These are phyloP conservation scores for Hymenoscyphus occultus DNA, from an alignment of 2,329 filamentous ascomycete genomes.

Conservation along the genomic window DNA sequence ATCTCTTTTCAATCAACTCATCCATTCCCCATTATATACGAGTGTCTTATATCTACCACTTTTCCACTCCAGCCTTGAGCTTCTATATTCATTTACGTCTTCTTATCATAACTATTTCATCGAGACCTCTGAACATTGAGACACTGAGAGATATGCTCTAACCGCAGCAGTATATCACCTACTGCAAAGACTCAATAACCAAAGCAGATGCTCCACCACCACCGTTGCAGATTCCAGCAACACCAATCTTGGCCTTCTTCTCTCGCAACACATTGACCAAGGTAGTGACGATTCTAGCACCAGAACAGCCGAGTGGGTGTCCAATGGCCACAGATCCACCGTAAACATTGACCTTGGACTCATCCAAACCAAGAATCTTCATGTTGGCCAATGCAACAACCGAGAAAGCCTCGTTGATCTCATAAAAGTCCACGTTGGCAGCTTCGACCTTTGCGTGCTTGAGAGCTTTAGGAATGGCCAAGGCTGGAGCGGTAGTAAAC, in stretches of 20 bases:
- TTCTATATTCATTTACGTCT: constrained; percentile 3
- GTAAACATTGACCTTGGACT: constrained; percentile 91
- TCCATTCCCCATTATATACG: background rate
- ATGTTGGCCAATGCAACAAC: constrained; percentile 95
- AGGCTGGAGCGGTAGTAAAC: constrained; percentile 90
- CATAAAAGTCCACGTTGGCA: constrained; percentile 83
- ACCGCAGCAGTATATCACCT: constrained; percentile 14
- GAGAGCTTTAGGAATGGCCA: constrained; percentile 95
- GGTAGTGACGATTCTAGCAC: constrained; percentile 89
- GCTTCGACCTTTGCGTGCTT: constrained; percentile 84
- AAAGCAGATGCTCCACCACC: constrained; percentile 93
- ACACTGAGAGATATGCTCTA: background rate
- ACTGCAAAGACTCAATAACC: constrained; percentile 66
- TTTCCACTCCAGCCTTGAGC: background rate
- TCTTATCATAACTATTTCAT: constrained; percentile 8
- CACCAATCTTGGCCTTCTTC: constrained; percentile 91
- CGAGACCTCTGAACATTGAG: too few relatives aligned
- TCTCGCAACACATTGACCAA: constrained; percentile 83
- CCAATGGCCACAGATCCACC: constrained; percentile 95
- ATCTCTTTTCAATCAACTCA: background rate
- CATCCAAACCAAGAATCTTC: constrained; percentile 76
- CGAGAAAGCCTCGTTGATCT: constrained; percentile 99
- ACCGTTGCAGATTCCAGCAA: constrained; percentile 95
- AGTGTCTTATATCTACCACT: background rate
- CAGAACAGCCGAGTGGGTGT: constrained; percentile 90